Conservation (phyloP, 176 grass and related monocot species). For the Carex cristatella region DNA sequence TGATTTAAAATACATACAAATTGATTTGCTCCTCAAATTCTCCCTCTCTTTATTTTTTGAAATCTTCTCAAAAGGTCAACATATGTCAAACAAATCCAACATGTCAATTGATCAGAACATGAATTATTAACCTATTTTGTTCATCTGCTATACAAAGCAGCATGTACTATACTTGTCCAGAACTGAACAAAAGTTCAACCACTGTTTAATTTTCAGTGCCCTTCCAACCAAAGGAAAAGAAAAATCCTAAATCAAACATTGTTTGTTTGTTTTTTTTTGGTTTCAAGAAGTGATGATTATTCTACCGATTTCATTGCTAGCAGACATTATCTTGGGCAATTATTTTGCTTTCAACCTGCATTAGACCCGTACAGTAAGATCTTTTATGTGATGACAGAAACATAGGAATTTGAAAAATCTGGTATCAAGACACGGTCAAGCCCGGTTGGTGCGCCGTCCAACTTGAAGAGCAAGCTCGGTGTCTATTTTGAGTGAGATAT, state of each 20-base stretch:
- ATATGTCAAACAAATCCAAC: background rate
- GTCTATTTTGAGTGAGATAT: constrained; percentile 94
- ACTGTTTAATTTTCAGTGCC: background rate
- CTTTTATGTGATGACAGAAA: background rate
- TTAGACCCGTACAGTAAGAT: background rate
- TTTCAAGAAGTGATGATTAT: constrained; percentile 9
- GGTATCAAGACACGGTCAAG: constrained; percentile 29
- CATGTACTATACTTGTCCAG: background rate
- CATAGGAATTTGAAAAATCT: background rate
- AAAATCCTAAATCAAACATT: background rate
- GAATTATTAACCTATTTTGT: background rate
- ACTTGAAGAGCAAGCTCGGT: constrained; percentile 91
- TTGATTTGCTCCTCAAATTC: background rate
- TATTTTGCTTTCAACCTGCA: background rate
- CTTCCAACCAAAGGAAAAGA: background rate
- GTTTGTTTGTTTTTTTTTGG: background rate
- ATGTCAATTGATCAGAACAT: background rate
- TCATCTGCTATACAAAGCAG: background rate
- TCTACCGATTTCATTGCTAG: background rate
- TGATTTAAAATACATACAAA: background rate
- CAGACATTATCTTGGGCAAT: background rate
- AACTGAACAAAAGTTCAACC: background rate
- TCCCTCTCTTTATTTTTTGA: too few species aligned
- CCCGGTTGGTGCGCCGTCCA: constrained; percentile 83
- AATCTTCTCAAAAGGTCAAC: background rate